Percentiles rank a stretch among this genome's conserved stretches.
Conservation (phyloP, 441 rosid genomes). For the Gossypium davidsonii region DNA sequence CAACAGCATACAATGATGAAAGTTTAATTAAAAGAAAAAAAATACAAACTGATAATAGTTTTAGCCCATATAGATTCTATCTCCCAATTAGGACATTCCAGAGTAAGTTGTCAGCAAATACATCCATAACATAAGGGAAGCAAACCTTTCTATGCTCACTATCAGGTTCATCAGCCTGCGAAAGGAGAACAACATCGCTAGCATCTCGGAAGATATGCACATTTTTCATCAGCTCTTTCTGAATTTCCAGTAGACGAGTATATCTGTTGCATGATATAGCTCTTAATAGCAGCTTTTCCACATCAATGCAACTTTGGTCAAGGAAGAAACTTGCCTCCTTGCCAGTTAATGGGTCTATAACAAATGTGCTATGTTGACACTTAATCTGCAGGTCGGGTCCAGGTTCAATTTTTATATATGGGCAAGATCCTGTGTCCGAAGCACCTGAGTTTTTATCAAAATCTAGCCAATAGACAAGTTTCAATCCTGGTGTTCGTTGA, state of each 20-base stretch:
- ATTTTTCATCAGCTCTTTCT: conserved; percentile 79
- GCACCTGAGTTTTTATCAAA: conserved; percentile 49
- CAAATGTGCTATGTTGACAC: conserved; percentile 77
- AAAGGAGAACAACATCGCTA: conserved; percentile 65
- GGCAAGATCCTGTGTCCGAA: conserved; percentile 50
- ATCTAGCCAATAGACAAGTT: conserved; percentile 84
- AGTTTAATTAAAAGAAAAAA: neutral
- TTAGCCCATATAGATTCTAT: neutral
- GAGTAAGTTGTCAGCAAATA: neutral
- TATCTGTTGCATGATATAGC: conserved; percentile 86
- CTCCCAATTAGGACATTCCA: neutral
- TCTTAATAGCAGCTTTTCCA: conserved; percentile 78
- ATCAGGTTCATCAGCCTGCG: conserved; percentile 46
- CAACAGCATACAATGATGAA: neutral
- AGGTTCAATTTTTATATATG: conserved; percentile 84
- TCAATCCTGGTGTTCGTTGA: conserved; percentile 78
- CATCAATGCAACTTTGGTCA: conserved; percentile 85
- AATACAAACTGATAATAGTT: neutral
- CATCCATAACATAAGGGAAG: conserved; percentile 19
- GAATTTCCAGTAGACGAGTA: conserved; percentile 90
- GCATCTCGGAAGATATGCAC: conserved; percentile 57
- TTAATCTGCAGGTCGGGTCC: conserved; percentile 80
- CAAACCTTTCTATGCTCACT: conserved; percentile 41
- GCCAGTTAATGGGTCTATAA: conserved; percentile 70
- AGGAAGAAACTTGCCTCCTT: conserved; percentile 81